Conservation (phyloP, 352 stramenopile genomes). For the Vaucheria bursata region DNA sequence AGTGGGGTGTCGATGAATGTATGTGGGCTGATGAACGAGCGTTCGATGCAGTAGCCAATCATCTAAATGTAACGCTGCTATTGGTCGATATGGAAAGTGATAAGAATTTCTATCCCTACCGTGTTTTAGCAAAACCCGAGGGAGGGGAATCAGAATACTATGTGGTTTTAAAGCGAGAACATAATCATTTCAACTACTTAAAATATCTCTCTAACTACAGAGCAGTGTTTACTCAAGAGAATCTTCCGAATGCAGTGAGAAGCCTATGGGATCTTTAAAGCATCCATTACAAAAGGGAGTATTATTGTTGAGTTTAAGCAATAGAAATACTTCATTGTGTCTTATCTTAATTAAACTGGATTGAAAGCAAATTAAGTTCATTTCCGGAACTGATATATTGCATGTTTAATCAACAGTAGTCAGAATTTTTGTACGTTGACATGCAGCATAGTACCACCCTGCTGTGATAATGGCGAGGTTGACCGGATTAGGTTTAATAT, state of each 20-base stretch:
- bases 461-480: too few species aligned
- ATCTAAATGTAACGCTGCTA: conserved; percentile 27
- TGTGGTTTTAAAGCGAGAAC: conserved; percentile 40
- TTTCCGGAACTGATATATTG: too few species aligned
- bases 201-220: background rate
- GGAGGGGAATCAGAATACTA: conserved; percentile 16
- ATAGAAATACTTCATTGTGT: too few species aligned
- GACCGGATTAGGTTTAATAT: too few species aligned
- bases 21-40: conserved; percentile 44
- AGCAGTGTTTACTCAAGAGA: conserved; percentile 16
- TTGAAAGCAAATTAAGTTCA: too few species aligned
- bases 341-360: too few species aligned
- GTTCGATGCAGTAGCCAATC: conserved; percentile 37
- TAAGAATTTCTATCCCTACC: conserved; percentile 33
- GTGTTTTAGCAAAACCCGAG: conserved; percentile 14
- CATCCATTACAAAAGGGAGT: too few species aligned
- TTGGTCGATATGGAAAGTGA: conserved; percentile 46
- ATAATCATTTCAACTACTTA: conserved; percentile 26
- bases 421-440: too few species aligned
- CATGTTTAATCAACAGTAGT: too few species aligned
- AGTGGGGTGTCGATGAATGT: conserved; percentile 26
- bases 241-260: conserved; percentile 29
- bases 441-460: too few species aligned
- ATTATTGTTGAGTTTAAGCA: too few species aligned
- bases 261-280: too few species aligned